These are phyloP conservation scores for Epichloe typhina DNA, from an alignment of 2,329 filamentous ascomycete genomes.

Conservation along the genomic window DNA sequence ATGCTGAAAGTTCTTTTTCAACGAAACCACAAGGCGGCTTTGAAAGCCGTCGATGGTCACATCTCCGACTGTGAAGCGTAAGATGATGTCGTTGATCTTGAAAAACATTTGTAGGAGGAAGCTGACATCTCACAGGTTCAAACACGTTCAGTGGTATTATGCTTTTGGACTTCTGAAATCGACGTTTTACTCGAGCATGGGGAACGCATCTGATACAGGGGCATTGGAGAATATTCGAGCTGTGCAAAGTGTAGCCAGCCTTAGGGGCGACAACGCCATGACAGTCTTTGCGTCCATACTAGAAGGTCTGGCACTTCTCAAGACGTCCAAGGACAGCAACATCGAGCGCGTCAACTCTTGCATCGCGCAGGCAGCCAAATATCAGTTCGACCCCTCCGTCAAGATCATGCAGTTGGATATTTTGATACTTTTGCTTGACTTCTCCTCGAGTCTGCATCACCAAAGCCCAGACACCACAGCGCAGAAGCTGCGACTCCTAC, in stretches of 20 bases:
- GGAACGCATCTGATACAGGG: slow-evolving; percentile 45
- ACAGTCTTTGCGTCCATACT: slow-evolving; percentile 52
- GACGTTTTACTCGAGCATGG: slow-evolving; percentile 51
- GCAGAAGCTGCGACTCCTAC: slow-evolving; percentile 49
- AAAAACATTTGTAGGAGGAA: background rate
- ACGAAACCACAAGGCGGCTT: slow-evolving; percentile 56
- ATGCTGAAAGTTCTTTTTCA: slow-evolving; percentile 58
- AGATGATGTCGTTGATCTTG: slow-evolving; percentile 13
- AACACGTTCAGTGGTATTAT: slow-evolving; percentile 62
- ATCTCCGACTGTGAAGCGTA: slow-evolving; percentile 56
- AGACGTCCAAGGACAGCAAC: slow-evolving; percentile 48
- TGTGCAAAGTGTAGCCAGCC: slow-evolving; percentile 45
- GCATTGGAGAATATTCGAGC: slow-evolving; percentile 56
- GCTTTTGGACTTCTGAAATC: slow-evolving; percentile 63
- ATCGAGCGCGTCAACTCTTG: slow-evolving; percentile 60
- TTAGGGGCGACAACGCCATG: slow-evolving; percentile 48
- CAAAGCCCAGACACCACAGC: slow-evolving; percentile 43
- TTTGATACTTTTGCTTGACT: slow-evolving; percentile 53
- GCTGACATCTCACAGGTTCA: slow-evolving; percentile 29
- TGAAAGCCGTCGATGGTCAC: slow-evolving; percentile 57
- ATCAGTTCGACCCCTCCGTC: slow-evolving; percentile 52
- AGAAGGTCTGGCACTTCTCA: slow-evolving; percentile 57
- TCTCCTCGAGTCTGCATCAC: slow-evolving; percentile 54
- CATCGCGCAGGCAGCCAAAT: slow-evolving; percentile 59
- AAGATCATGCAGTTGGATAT: slow-evolving; percentile 54